These are phyloP conservation scores for Paracoccidioides lutzii DNA, from an alignment of 2,329 filamentous ascomycete species.

Conservation along the genomic window DNA sequence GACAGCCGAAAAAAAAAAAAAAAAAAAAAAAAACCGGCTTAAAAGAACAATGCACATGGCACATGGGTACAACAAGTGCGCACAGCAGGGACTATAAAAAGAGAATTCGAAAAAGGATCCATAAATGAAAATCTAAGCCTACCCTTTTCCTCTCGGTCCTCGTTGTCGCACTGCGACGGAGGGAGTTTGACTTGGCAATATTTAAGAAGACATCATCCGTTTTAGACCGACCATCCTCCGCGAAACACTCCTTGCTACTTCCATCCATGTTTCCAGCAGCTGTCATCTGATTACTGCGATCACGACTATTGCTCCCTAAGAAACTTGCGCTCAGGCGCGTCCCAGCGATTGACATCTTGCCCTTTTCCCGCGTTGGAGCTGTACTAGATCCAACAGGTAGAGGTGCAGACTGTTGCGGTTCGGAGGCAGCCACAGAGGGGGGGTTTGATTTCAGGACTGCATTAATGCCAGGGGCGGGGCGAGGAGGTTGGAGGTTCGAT, in stretches of 20 bases:
- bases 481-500: constrained; percentile 8
- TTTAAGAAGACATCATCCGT: constrained; percentile 37
- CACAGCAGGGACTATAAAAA: neutral
- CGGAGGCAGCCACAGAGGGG: constrained; percentile 19
- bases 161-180: constrained; percentile 24
- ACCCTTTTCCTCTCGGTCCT: constrained; percentile 23
- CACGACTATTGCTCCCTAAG: constrained; percentile 11
- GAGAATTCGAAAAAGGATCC: neutral
- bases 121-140: constrained; percentile 2
- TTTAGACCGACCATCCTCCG: constrained; percentile 26
- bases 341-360: neutral
- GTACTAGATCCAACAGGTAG: neutral
- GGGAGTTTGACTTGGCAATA: constrained; percentile 31
- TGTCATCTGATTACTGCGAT: neutral
- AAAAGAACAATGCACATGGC: neutral
- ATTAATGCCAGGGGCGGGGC: constrained; percentile 13
- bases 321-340: constrained; percentile 14
- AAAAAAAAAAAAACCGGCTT: neutral
- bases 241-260: constrained; percentile 20
- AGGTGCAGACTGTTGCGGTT: constrained; percentile 11
- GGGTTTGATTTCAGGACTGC: constrained; percentile 15
- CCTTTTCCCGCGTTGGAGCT: neutral
- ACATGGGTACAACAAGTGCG: neutral
- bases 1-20: neutral
- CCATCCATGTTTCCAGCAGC: constrained; percentile 3